These are phyloP conservation scores for Tolypocladium tundrense DNA, from an alignment of 2,329 filamentous ascomycete species.

Conservation along the genomic window DNA sequence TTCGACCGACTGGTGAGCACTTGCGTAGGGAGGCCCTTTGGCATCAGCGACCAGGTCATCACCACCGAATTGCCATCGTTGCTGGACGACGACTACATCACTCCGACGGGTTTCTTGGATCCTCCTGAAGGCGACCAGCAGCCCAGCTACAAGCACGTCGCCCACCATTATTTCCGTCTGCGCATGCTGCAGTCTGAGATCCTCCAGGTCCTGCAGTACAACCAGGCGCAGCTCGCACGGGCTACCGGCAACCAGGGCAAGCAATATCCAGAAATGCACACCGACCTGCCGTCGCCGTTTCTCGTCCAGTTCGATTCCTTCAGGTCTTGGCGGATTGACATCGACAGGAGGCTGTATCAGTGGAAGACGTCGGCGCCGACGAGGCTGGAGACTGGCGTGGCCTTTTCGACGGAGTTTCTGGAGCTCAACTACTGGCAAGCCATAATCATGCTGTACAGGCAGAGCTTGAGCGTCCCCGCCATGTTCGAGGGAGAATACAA, in stretches of 20 bases:
- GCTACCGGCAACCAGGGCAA: slow-evolving; percentile 53
- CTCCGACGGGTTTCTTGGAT: slow-evolving; percentile 60
- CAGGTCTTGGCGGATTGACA: slow-evolving; percentile 77
- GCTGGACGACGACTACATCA: slow-evolving; percentile 82
- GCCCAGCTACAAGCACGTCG: slow-evolving; percentile 81
- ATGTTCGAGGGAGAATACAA: slow-evolving; percentile 73
- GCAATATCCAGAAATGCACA: slow-evolving; percentile 64
- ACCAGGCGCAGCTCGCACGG: slow-evolving; percentile 73
- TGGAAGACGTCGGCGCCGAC: slow-evolving; percentile 81
- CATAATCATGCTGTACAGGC: slow-evolving; percentile 89
- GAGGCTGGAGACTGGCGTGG: slow-evolving; percentile 70
- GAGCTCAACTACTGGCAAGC: slow-evolving; percentile 98
- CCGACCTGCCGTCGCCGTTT: slow-evolving; percentile 73
- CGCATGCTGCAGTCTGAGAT: slow-evolving; percentile 90
- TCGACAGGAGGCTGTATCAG: slow-evolving; percentile 70
- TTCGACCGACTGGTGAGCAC: slow-evolving; percentile 91
- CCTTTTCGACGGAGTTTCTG: slow-evolving; percentile 80
- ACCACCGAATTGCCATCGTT: slow-evolving; percentile 90
- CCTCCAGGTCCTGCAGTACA: slow-evolving; percentile 83
- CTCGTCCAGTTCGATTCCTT: slow-evolving; percentile 76
- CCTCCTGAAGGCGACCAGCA: slow-evolving; percentile 45
- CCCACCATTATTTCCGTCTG: slow-evolving; percentile 85
- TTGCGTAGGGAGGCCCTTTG: slow-evolving; percentile 86
- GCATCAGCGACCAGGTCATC: slow-evolving; percentile 91
- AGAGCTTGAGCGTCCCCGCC: slow-evolving; percentile 77